Evolutionary conservation across 495 filamentous ascomycete species (phyloP).

Genomic region (Daldinia childiae): DNA sequence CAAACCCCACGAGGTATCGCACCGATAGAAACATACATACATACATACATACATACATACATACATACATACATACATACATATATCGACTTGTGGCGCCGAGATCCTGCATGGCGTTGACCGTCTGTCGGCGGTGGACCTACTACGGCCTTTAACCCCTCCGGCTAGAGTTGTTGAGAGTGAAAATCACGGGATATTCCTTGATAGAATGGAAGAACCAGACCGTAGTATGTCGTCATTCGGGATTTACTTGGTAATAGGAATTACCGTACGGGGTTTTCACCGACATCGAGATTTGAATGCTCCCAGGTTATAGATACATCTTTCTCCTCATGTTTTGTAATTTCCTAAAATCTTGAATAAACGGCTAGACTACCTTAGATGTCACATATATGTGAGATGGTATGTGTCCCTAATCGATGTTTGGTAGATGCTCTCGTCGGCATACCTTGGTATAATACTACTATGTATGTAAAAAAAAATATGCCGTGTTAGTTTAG

Average conservation of each 20-base stretch:
- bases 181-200: conserved; percentile 6
- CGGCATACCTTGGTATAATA: background rate
- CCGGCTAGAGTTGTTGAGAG: background rate
- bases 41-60: background rate
- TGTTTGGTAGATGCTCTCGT: background rate
- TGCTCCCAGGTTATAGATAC: background rate
- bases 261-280: background rate
- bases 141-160: conserved; percentile 20
- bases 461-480: background rate
- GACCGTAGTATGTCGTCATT: conserved; percentile 11
- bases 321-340: background rate
- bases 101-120: conserved; percentile 6
- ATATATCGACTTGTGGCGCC: conserved; percentile 7
- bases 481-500: conserved; percentile 27
- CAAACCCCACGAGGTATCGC: background rate
- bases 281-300: background rate
- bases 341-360: no score
- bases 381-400: background rate
- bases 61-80: no score
- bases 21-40: conserved; percentile 1
- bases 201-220: no score
- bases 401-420: conserved; percentile 12
- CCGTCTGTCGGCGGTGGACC: conserved; percentile 6
- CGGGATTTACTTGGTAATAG: background rate
- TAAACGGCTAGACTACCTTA: background rate